A percentile compares a stretch with the other conserved stretches of the same genome.
Evolutionary conservation across 192 early-diverging fungal genomes (phyloP).

Genomic region (Coemansia sp.): DNA sequence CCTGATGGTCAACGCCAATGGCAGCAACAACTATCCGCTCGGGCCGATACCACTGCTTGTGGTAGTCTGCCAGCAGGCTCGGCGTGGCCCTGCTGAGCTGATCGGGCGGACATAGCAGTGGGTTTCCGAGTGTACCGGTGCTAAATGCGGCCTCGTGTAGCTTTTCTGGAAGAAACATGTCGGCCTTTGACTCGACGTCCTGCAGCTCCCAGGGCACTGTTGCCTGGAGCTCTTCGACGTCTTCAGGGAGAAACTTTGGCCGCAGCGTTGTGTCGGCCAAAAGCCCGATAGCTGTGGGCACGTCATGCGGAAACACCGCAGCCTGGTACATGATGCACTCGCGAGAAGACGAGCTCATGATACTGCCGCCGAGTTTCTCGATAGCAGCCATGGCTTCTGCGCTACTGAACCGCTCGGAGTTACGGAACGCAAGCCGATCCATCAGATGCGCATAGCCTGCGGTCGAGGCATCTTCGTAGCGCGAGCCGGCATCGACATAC

Average conservation of each 20-base stretch:
- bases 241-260: constrained; percentile 68
- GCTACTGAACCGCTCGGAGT: constrained; percentile 65
- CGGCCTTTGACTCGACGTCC: constrained; percentile 82
- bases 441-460: constrained; percentile 80
- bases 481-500: constrained; percentile 86
- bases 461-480: constrained; percentile 72
- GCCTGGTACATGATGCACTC: constrained; percentile 97
- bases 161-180: constrained; percentile 82
- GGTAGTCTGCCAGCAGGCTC: constrained; percentile 67
- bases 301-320: constrained; percentile 82
- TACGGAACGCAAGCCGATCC: constrained; percentile 93
- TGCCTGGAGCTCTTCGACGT: constrained; percentile 76
- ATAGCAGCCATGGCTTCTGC: constrained; percentile 71
- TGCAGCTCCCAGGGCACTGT: constrained; percentile 83
- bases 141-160: constrained; percentile 82
- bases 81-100: constrained; percentile 67
- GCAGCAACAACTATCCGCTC: constrained; percentile 89
- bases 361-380: constrained; percentile 86
- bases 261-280: constrained; percentile 80
- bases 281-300: constrained; percentile 66
- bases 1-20: constrained; percentile 82
- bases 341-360: constrained; percentile 83
- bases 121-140: constrained; percentile 77
- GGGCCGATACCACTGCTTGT: constrained; percentile 81
- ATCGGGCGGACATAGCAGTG: constrained; percentile 68